Evolutionary conservation across 768 basidiomycete genomes (phyloP).

Genomic region (Mycena amicta): DNA sequence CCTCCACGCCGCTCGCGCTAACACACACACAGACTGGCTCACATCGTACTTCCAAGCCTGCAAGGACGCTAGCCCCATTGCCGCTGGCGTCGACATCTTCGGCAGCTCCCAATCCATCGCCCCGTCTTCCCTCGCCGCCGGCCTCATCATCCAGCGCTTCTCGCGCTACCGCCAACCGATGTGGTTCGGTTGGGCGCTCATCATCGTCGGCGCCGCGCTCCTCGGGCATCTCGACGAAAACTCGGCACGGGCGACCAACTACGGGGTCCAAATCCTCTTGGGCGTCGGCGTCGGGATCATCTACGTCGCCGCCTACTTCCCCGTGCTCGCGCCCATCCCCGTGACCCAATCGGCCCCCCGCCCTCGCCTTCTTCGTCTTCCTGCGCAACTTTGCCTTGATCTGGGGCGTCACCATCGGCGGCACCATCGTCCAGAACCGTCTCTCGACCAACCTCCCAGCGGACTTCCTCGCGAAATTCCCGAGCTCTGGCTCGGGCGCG

Average conservation of each 20-base stretch:
- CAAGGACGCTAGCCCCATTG: slow-evolving; percentile 34
- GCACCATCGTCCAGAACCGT: slow-evolving; percentile 48
- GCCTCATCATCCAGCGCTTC: slow-evolving; percentile 13
- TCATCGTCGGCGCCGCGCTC: slow-evolving; percentile 36
- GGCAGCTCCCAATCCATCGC: slow-evolving; percentile 35
- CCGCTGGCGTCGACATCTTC: slow-evolving; percentile 40
- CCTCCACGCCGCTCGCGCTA: background rate
- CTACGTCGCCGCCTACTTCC: slow-evolving; percentile 2
- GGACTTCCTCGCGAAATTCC: slow-evolving; percentile 34
- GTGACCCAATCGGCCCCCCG: background rate
- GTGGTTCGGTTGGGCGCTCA: slow-evolving; percentile 31
- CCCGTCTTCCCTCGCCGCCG: slow-evolving; percentile 34
- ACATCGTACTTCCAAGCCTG: background rate
- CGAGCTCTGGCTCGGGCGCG: slow-evolving; percentile 20
- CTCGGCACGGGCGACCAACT: slow-evolving; percentile 30
- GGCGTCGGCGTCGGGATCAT: background rate
- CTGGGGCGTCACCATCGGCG: slow-evolving; percentile 40
- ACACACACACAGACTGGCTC: background rate
- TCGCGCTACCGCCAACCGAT: background rate
- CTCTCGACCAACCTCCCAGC: slow-evolving; percentile 41
- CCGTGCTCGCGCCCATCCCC: slow-evolving; percentile 4
- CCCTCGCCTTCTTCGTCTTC: background rate
- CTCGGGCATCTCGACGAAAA: slow-evolving; percentile 30
- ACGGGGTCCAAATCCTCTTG: slow-evolving; percentile 4
- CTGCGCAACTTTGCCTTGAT: slow-evolving; percentile 40